Evolutionary conservation across 768 basidiomycete genomes (phyloP).

Genomic region (Boletus barrowsii): DNA sequence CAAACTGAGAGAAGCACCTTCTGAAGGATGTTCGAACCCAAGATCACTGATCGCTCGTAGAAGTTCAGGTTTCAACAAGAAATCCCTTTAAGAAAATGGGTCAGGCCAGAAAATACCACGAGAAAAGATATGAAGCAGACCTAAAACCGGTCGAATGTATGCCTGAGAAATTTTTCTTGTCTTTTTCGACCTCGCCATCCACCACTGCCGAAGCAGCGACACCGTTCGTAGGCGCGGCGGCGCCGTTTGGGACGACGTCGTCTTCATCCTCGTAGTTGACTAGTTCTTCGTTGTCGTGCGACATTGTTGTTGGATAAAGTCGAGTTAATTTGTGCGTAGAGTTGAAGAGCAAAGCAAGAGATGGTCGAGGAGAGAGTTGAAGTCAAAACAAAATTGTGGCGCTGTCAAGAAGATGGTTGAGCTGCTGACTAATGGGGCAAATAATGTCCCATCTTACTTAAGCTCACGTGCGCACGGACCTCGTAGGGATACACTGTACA

Average conservation of each 20-base stretch:
- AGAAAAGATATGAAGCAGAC: slow-evolving; percentile 42
- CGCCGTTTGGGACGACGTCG: slow-evolving; percentile 65
- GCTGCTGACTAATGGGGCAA: slow-evolving; percentile 26
- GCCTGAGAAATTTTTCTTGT: slow-evolving; percentile 98
- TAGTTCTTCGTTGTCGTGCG: slow-evolving; percentile 85
- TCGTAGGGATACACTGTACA: background rate
- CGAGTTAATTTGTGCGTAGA: slow-evolving; percentile 26
- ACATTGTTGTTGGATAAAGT: slow-evolving; percentile 47
- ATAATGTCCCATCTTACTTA: slow-evolving; percentile 5
- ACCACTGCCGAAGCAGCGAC: slow-evolving; percentile 45
- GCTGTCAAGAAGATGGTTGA: slow-evolving; percentile 9
- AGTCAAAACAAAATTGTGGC: slow-evolving; percentile 27
- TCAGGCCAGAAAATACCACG: background rate
- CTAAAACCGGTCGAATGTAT: slow-evolving; percentile 99
- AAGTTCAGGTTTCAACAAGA: slow-evolving; percentile 95
- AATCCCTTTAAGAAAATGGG: slow-evolving; percentile 60
- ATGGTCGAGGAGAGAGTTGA: slow-evolving; percentile 18
- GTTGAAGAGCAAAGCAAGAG: slow-evolving; percentile 16
- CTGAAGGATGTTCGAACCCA: slow-evolving; percentile 99
- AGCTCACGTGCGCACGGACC: slow-evolving; percentile 32
- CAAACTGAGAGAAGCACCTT: slow-evolving; percentile 56
- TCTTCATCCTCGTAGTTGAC: slow-evolving; percentile 95
- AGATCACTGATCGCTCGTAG: slow-evolving; percentile 97
- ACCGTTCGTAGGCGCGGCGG: slow-evolving; percentile 44
- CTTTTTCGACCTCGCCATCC: slow-evolving; percentile 63